Conservation (phyloP, 2,329 filamentous ascomycete species). For the Colletotrichum spaethianum region DNA sequence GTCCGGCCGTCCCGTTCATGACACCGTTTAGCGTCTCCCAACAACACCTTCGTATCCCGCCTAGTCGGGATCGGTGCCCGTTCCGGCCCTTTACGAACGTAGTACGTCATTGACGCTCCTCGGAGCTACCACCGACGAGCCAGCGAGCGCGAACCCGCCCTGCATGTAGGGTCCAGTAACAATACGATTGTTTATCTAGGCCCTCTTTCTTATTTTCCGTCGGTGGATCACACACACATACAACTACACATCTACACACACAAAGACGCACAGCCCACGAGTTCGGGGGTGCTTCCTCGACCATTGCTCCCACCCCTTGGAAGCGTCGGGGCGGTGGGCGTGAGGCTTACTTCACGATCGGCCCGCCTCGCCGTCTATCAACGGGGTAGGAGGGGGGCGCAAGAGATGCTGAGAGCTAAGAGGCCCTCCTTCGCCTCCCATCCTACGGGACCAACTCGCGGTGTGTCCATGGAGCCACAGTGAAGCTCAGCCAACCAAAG, state of each 20-base stretch:
- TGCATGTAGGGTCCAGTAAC: slow-evolving; percentile 4
- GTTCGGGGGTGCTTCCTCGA: background rate
- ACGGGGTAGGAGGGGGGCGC: background rate
- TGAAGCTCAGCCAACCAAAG: background rate
- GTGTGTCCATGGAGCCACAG: background rate
- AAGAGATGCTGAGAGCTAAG: background rate
- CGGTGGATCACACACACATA: background rate
- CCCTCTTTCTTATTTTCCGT: background rate
- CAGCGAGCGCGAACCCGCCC: background rate
- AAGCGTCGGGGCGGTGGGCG: background rate
- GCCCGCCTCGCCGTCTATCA: background rate
- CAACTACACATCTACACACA: background rate
- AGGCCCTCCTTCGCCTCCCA: background rate
- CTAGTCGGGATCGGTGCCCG: background rate
- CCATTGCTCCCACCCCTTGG: too few relatives aligned
- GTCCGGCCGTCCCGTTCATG: background rate
- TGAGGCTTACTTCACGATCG: background rate
- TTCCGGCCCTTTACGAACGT: too few relatives aligned
- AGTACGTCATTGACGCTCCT: background rate
- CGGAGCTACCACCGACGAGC: background rate
- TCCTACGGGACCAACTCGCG: background rate
- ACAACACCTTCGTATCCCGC: background rate
- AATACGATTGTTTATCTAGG: too few relatives aligned
- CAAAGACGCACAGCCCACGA: background rate
- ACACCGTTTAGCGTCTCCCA: background rate